phyloP scores from a whole-genome alignment of 1,284 basidiomycete genomes.

The Malassezia nana region DNA sequence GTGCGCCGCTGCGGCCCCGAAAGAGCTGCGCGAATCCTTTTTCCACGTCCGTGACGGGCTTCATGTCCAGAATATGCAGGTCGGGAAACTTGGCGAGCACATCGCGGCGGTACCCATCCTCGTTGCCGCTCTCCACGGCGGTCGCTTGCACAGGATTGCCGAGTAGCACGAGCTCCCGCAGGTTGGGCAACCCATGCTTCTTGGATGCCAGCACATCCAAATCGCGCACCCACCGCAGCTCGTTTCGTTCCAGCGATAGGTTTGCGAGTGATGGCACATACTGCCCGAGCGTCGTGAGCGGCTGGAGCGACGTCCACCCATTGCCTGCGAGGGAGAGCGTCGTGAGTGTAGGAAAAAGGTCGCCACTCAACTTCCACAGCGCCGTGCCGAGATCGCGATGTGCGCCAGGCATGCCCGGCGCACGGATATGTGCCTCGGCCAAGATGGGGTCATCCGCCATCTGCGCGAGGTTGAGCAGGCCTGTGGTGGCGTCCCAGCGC shows the following conservation, averaged over 20 bases:
- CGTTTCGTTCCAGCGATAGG: slow-evolving; percentile 60
- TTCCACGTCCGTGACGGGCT: slow-evolving; percentile 57
- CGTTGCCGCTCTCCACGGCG: slow-evolving; percentile 59
- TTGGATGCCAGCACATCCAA: slow-evolving; percentile 25
- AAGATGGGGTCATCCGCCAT: slow-evolving; percentile 64
- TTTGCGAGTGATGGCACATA: slow-evolving; percentile 56
- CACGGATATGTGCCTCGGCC: slow-evolving; percentile 57
- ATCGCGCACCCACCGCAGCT: slow-evolving; percentile 45
- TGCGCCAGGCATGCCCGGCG: slow-evolving; percentile 59
- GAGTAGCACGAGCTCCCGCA: slow-evolving; percentile 61
- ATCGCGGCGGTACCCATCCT: slow-evolving; percentile 51
- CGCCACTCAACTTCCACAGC: slow-evolving; percentile 74
- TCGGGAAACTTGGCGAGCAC: slow-evolving; percentile 28
- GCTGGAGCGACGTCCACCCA: slow-evolving; percentile 35
- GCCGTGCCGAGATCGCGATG: slow-evolving; percentile 62
- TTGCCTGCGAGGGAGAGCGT: slow-evolving; percentile 36
- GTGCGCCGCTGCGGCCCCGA: slow-evolving; percentile 37
- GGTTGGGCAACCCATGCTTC: slow-evolving; percentile 21
- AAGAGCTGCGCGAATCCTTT: slow-evolving; percentile 63
- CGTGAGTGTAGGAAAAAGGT: slow-evolving; percentile 53
- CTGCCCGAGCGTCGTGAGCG: slow-evolving; percentile 20
- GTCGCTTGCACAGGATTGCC: slow-evolving; percentile 68
- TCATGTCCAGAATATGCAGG: slow-evolving; percentile 54
- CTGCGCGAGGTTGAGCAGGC: slow-evolving; percentile 62
- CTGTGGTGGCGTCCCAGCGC: slow-evolving; percentile 36